These are phyloP conservation scores for Panellus pusillus DNA, from an alignment of 768 basidiomycete genomes.

Conservation along the genomic window DNA sequence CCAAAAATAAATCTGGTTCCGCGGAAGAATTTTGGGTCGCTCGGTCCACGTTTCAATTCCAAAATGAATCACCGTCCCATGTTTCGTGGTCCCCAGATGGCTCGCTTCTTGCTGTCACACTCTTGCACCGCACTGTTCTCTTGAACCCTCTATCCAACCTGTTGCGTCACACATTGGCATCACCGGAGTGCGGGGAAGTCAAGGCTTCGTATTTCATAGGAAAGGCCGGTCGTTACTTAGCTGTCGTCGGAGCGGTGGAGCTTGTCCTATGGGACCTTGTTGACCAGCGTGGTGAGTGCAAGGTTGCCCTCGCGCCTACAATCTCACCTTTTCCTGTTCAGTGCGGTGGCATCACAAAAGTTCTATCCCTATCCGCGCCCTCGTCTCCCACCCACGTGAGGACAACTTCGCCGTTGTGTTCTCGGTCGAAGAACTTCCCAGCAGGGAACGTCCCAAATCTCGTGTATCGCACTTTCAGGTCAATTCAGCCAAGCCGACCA, in stretches of 20 bases:
- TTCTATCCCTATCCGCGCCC: conserved; percentile 35
- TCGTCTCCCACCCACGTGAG: conserved; percentile 57
- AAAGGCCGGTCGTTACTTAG: conserved; percentile 66
- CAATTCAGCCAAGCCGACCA: conserved; percentile 44
- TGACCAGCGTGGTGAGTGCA: conserved; percentile 53
- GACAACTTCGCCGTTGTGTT: conserved; percentile 61
- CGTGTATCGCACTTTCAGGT: conserved; percentile 50
- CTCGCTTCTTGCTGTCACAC: conserved; percentile 77
- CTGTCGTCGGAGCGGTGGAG: conserved; percentile 46
- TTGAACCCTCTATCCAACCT: conserved; percentile 70
- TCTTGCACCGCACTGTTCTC: conserved; percentile 65
- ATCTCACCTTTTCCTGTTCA: conserved; percentile 28
- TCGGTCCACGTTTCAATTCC: conserved; percentile 71
- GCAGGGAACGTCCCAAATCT: conserved; percentile 34
- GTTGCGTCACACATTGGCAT: conserved; percentile 59
- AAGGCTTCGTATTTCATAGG: conserved; percentile 67
- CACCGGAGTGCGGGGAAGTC: conserved; percentile 50
- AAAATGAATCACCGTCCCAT: conserved; percentile 62
- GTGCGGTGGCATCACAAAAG: conserved; percentile 60
- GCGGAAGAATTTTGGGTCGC: conserved; percentile 78
- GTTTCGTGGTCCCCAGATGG: conserved; percentile 83
- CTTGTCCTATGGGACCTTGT: conserved; percentile 76
- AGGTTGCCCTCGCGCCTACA: conserved; percentile 5
- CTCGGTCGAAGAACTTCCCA: conserved; percentile 27
- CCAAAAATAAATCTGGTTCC: conserved; percentile 44